Evolutionary conservation across 139 green algal species (phyloP).

Genomic region (Chlamydomonas asymmetrica): DNA sequence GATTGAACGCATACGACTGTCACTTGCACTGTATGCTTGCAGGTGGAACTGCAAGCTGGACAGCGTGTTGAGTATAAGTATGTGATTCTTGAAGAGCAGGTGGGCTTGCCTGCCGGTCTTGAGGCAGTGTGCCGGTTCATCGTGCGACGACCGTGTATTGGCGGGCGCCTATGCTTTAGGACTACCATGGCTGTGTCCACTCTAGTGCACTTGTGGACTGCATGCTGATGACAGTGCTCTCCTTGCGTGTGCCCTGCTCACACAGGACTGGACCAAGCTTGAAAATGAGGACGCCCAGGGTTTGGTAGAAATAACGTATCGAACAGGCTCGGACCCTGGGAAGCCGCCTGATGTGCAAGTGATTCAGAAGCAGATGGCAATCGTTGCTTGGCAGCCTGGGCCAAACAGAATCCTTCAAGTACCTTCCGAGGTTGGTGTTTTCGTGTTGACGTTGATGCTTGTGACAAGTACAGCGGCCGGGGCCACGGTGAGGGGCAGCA

Average conservation of each 20-base stretch:
- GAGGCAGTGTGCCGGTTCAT: too few relatives aligned
- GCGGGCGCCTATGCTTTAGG: too few relatives aligned
- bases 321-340: constrained; percentile 66
- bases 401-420: constrained; percentile 85
- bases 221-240: too few relatives aligned
- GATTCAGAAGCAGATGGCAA: constrained; percentile 92
- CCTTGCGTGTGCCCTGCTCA: neutral
- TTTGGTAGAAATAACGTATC: constrained; percentile 79
- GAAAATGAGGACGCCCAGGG: constrained; percentile 77
- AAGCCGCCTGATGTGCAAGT: constrained; percentile 78
- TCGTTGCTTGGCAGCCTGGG: constrained; percentile 92
- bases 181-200: too few relatives aligned
- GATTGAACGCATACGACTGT: too few relatives aligned
- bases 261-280: constrained; percentile 86
- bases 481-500: too few relatives aligned
- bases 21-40: constrained; percentile 14
- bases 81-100: constrained; percentile 91
- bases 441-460: neutral
- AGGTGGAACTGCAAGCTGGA: constrained; percentile 82
- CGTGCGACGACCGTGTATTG: too few relatives aligned
- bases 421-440: constrained; percentile 60
- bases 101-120: constrained; percentile 40
- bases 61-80: constrained; percentile 94
- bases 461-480: too few relatives aligned
- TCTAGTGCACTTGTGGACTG: neutral